phyloP scores from a whole-genome alignment of 306 rosid species.

The Lithocarpus polystachyus region DNA sequence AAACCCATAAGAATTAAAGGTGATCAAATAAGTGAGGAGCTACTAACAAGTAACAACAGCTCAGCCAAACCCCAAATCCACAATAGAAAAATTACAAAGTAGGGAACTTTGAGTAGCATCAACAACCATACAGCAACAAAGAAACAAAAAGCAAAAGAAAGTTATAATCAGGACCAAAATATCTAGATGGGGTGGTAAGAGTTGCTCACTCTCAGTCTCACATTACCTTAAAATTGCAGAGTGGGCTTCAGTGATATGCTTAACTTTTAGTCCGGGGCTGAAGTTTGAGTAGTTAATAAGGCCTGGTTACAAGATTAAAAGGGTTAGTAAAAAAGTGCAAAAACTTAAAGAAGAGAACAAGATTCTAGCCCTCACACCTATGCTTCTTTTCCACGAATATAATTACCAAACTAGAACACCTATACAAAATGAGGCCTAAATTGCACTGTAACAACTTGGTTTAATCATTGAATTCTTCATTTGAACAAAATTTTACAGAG shows the following conservation, averaged over 20 bases:
- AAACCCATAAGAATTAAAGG: not conserved
- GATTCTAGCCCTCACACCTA: too few relatives aligned
- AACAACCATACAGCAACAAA: not conserved
- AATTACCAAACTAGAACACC: not conserved
- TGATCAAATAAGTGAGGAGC: too few relatives aligned
- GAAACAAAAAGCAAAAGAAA: slow-evolving; percentile 3
- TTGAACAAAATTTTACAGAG: not conserved
- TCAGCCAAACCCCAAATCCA: not conserved
- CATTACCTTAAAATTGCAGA: slow-evolving; percentile 30
- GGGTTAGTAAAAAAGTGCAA: too few relatives aligned
- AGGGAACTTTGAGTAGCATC: not conserved
- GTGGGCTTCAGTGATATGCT: slow-evolving; percentile 15
- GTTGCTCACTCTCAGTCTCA: slow-evolving; percentile 34
- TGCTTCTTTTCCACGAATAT: not conserved
- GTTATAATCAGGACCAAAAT: slow-evolving; percentile 3
- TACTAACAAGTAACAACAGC: not conserved
- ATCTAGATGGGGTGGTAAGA: slow-evolving; percentile 23
- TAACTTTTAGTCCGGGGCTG: not conserved
- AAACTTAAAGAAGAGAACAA: too few relatives aligned
- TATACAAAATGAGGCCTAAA: not conserved
- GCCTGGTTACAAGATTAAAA: not conserved
- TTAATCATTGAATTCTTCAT: not conserved
- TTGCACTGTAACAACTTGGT: not conserved
- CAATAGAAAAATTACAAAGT: not conserved
- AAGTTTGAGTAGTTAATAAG: too few relatives aligned